A percentile compares a stretch with the other conserved stretches of the same genome.
Conservation (phyloP, 129 eudicot species). For the Ambrosia artemisiifolia region DNA sequence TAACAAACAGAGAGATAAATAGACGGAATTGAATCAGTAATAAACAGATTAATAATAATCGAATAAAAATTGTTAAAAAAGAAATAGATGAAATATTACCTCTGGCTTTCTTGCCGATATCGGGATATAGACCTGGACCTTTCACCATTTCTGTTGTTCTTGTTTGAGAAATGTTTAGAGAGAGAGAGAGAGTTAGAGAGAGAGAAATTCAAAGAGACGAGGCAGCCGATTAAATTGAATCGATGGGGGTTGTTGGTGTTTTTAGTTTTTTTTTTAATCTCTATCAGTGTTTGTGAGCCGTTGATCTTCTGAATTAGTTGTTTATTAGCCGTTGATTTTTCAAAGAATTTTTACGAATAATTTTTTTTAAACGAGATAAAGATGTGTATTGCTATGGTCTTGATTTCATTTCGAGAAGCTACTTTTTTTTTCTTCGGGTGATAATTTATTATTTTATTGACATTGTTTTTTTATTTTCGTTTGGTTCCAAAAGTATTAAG, state of each 20-base stretch:
- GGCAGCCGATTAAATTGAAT: slow-evolving; percentile 21
- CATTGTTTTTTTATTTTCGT: neutral
- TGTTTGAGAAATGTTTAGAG: slow-evolving; percentile 5
- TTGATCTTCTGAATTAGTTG: slow-evolving; percentile 10
- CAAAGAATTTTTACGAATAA: neutral
- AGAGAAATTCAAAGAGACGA: slow-evolving; percentile 3
- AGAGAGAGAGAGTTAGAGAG: slow-evolving; percentile 12
- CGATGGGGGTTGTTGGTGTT: slow-evolving; percentile 10
- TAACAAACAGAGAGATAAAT: neutral
- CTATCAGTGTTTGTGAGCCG: slow-evolving; percentile 15
- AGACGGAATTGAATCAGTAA: neutral
- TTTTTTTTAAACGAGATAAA: too few species aligned
- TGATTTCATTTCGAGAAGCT: neutral
- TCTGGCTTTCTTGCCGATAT: slow-evolving; percentile 83
- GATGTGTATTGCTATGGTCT: neutral
- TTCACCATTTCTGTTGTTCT: slow-evolving; percentile 43
- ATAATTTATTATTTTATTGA: neutral
- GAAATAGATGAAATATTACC: slow-evolving; percentile 27
- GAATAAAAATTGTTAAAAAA: neutral
- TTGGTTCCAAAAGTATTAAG: slow-evolving; percentile 23
- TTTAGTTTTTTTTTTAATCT: slow-evolving; percentile 22
- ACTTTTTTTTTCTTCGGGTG: neutral
- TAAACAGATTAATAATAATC: neutral
- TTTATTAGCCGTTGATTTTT: slow-evolving; percentile 15
- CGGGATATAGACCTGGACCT: slow-evolving; percentile 84